Evolutionary conservation across 169 alveolate genomes (phyloP).

Genomic region (Condylostoma magnum): DNA sequence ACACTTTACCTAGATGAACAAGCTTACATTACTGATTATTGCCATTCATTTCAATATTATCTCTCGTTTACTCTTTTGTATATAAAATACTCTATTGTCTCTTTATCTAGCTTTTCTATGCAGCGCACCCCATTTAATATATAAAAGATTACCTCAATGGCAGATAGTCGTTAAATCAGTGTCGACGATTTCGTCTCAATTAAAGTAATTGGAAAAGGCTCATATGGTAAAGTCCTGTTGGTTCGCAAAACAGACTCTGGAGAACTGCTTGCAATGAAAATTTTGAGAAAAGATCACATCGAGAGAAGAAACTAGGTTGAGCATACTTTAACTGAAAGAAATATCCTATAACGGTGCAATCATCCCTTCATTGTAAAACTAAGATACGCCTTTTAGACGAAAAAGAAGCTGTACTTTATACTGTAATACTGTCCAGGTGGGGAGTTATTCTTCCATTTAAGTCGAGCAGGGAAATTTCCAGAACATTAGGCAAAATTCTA

Average conservation of each 20-base stretch:
- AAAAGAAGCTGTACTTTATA: slow-evolving; percentile 79
- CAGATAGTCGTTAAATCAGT: too few species aligned
- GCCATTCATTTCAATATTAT: too few species aligned
- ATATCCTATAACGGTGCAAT: slow-evolving; percentile 34
- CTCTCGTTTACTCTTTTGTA: too few species aligned
- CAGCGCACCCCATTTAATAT: too few species aligned
- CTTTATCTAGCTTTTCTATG: too few species aligned
- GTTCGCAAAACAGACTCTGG: slow-evolving; percentile 72
- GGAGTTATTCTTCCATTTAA: slow-evolving; percentile 86
- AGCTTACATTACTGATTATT: too few species aligned
- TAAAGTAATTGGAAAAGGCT: slow-evolving; percentile 76
- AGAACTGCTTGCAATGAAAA: slow-evolving; percentile 56
- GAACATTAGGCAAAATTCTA: slow-evolving; percentile 87
- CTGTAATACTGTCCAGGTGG: slow-evolving; percentile 92
- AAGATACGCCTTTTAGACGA: slow-evolving; percentile 81
- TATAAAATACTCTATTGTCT: too few species aligned
- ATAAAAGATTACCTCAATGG: too few species aligned
- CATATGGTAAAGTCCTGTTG: slow-evolving; percentile 83
- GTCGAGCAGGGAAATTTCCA: slow-evolving; percentile 75
- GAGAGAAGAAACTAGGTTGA: slow-evolving; percentile 32
- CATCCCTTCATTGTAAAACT: slow-evolving; percentile 86
- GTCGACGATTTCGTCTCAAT: slow-evolving; percentile 59
- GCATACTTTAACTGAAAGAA: slow-evolving; percentile 47
- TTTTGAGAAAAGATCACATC: slow-evolving; percentile 28
- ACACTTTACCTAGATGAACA: too few species aligned